Evolutionary conservation across 208 protist species (phyloP).

Genomic region (Trypanosoma brucei): DNA sequence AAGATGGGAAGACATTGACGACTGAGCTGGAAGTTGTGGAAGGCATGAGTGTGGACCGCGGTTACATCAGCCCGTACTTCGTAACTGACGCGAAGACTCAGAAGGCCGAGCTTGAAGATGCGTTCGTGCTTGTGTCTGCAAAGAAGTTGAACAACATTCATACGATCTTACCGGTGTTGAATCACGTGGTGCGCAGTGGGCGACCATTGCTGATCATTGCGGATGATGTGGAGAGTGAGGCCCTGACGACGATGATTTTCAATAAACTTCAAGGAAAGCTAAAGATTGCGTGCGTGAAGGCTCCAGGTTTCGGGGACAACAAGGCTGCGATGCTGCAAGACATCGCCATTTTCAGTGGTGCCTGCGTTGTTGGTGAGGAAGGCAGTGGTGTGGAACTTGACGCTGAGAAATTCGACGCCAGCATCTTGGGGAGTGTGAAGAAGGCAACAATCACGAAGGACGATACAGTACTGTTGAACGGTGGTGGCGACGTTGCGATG

Average conservation of each 20-base stretch:
- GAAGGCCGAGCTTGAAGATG: slow-evolving; percentile 95
- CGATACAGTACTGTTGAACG: slow-evolving; percentile 97
- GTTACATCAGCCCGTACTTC: slow-evolving; percentile 99
- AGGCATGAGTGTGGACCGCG: slow-evolving; percentile 97
- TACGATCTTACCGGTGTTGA: slow-evolving; percentile 88
- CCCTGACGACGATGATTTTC: slow-evolving; percentile 87
- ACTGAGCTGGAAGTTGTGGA: slow-evolving; percentile 98
- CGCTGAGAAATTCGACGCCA: slow-evolving; percentile 60
- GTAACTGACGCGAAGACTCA: slow-evolving; percentile 97
- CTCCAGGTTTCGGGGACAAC: slow-evolving; percentile 99
- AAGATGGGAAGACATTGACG: slow-evolving; percentile 97
- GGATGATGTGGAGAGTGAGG: slow-evolving; percentile 98
- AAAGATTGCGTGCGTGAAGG: slow-evolving; percentile 94
- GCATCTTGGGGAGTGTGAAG: slow-evolving; percentile 68
- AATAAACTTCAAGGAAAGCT: slow-evolving; percentile 86
- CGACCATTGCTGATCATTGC: slow-evolving; percentile 98
- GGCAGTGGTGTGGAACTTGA: slow-evolving; percentile 87
- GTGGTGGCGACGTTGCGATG: slow-evolving; percentile 82
- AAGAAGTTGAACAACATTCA: slow-evolving; percentile 95
- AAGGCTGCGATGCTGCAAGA: slow-evolving; percentile 98
- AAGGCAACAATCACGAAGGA: slow-evolving; percentile 95
- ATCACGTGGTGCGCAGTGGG: slow-evolving; percentile 73
- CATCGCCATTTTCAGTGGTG: slow-evolving; percentile 97
- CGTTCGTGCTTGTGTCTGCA: slow-evolving; percentile 93
- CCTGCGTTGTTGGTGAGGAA: slow-evolving; percentile 89